These are phyloP conservation scores for Spinellus fusiger DNA, from an alignment of 192 early-diverging fungal species.

Conservation along the genomic window DNA sequence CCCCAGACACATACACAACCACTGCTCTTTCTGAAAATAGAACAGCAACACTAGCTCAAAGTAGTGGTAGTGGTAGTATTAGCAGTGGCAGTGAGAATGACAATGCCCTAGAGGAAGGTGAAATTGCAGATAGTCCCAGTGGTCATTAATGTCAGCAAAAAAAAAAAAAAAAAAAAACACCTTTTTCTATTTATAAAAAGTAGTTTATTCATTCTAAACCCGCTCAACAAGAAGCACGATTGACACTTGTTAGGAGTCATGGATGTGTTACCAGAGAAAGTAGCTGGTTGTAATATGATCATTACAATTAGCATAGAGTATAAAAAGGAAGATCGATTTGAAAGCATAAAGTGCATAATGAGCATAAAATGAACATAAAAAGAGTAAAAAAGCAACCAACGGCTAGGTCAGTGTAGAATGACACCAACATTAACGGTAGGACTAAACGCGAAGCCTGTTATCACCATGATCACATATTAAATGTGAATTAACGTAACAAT, in stretches of 20 bases:
- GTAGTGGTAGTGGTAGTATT: not conserved
- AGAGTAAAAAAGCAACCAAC: too few relatives aligned
- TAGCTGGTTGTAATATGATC: too few relatives aligned
- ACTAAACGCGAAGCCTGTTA: too few relatives aligned
- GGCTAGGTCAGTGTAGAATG: too few relatives aligned
- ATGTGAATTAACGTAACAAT: not conserved
- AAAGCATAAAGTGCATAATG: too few relatives aligned
- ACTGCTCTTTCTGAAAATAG: not conserved
- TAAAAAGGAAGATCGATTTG: too few relatives aligned
- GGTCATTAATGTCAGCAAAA: conserved; percentile 4
- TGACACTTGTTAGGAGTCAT: too few relatives aligned
- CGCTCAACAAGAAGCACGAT: too few relatives aligned
- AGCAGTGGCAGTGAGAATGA: not conserved
- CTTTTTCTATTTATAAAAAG: not conserved
- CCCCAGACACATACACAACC: not conserved
- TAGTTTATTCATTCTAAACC: not conserved
- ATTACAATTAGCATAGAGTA: too few relatives aligned
- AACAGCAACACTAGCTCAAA: not conserved
- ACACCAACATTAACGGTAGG: not conserved
- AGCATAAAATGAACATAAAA: too few relatives aligned
- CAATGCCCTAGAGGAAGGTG: conserved; percentile 25
- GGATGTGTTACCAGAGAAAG: too few relatives aligned
- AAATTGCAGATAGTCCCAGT: conserved; percentile 17
- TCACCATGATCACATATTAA: too few relatives aligned
- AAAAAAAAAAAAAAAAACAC: not conserved